Percentiles rank a stretch among this genome's conserved stretches.
phyloP scores from a whole-genome alignment of 1,139 yeast genomes.

The Saccharomyces uvarum region DNA sequence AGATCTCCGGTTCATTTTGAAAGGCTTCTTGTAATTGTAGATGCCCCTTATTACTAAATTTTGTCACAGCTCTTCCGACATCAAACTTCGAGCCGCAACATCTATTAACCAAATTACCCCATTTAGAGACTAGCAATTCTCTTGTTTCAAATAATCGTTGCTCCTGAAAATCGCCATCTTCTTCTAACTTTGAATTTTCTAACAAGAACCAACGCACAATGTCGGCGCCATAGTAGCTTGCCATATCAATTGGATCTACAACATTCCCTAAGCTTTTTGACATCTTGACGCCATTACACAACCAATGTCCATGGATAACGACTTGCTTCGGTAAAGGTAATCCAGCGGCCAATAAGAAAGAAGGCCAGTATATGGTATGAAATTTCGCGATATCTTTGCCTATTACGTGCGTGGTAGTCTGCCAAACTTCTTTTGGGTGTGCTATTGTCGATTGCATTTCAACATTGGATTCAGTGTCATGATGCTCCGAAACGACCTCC shows the following conservation, averaged over 20 bases:
- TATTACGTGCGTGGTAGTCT: slow-evolving; percentile 59
- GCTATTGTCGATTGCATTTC: slow-evolving; percentile 19
- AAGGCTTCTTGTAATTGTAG: neutral
- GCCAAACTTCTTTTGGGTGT: slow-evolving; percentile 18
- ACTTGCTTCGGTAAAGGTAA: slow-evolving; percentile 63
- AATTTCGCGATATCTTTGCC: slow-evolving; percentile 89
- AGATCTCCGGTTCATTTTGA: slow-evolving; percentile 5
- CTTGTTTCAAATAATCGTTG: slow-evolving; percentile 49
- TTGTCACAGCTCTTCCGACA: slow-evolving; percentile 39
- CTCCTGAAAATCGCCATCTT: slow-evolving; percentile 74
- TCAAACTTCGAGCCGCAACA: slow-evolving; percentile 65
- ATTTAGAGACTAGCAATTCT: slow-evolving; percentile 68
- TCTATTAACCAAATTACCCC: slow-evolving; percentile 71
- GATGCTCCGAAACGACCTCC: slow-evolving; percentile 2
- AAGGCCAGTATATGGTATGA: slow-evolving; percentile 94
- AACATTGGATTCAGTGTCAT: slow-evolving; percentile 39
- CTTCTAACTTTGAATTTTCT: slow-evolving; percentile 65
- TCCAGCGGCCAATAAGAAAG: slow-evolving; percentile 76
- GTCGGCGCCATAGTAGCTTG: slow-evolving; percentile 61
- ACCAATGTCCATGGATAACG: slow-evolving; percentile 92
- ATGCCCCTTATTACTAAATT: slow-evolving; percentile 8
- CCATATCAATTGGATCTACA: slow-evolving; percentile 74
- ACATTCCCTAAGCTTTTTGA: slow-evolving; percentile 90
- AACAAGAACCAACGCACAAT: slow-evolving; percentile 67
- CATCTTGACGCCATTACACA: slow-evolving; percentile 85